Conservation (phyloP, 2,329 filamentous ascomycete species). For the Xylariaceae sp. region DNA sequence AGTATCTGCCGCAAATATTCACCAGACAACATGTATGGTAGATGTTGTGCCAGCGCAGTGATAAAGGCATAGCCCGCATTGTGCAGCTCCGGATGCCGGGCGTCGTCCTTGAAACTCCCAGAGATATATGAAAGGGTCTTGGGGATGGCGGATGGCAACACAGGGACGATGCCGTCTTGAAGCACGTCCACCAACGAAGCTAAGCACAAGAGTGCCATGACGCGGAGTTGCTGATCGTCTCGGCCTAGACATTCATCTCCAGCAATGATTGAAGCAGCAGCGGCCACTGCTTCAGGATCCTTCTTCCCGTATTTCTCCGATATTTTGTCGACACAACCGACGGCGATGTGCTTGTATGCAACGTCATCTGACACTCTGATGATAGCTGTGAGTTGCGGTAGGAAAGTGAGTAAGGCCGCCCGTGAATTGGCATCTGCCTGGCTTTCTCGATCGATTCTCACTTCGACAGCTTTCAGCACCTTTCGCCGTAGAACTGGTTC, state of each 20-base stretch:
- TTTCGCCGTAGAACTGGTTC: slow-evolving; percentile 72
- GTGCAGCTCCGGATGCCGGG: slow-evolving; percentile 60
- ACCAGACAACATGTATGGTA: slow-evolving; percentile 84
- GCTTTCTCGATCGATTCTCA: slow-evolving; percentile 68
- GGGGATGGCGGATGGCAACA: slow-evolving; percentile 71
- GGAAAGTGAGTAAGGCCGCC: slow-evolving; percentile 66
- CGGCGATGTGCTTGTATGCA: slow-evolving; percentile 74
- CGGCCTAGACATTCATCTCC: slow-evolving; percentile 71
- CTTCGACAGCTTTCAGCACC: slow-evolving; percentile 73
- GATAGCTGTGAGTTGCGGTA: slow-evolving; percentile 71
- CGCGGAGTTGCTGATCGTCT: slow-evolving; percentile 63
- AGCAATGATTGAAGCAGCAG: slow-evolving; percentile 70
- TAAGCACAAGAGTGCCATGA: slow-evolving; percentile 83
- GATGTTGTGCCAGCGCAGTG: slow-evolving; percentile 69
- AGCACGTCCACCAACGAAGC: slow-evolving; percentile 86
- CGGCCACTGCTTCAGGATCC: slow-evolving; percentile 68
- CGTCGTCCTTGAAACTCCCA: slow-evolving; percentile 50
- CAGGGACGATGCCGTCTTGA: slow-evolving; percentile 75
- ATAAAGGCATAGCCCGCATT: slow-evolving; percentile 79
- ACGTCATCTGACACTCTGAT: slow-evolving; percentile 67
- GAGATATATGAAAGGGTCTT: slow-evolving; percentile 67
- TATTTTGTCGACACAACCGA: slow-evolving; percentile 88
- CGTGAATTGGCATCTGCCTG: slow-evolving; percentile 64
- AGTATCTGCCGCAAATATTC: slow-evolving; percentile 68
- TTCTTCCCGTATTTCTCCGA: slow-evolving; percentile 94